Conservation (phyloP, 345 rosid species). For the Turritis glabra region DNA sequence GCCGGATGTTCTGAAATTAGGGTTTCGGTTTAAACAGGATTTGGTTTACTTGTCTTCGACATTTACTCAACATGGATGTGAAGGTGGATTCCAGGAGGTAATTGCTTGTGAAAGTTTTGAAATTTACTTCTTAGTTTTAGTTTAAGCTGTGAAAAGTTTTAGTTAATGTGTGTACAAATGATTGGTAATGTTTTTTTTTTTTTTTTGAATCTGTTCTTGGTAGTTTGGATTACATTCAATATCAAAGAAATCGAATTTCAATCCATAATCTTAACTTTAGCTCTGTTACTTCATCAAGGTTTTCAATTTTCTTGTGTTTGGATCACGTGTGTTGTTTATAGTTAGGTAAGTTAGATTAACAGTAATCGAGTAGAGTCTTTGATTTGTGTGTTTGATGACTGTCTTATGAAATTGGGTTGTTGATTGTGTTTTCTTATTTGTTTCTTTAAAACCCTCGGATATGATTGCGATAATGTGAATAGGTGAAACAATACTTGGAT, state of each 20-base stretch:
- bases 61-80: conserved; percentile 63
- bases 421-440: background rate
- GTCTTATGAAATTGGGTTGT: background rate
- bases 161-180: too few relatives aligned
- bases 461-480: conserved; percentile 35
- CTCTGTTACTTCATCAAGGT: background rate
- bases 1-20: conserved; percentile 76
- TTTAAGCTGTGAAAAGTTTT: background rate
- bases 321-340: background rate
- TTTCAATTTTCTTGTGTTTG: background rate
- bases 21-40: conserved; percentile 88
- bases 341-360: background rate
- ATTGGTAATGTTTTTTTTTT: background rate
- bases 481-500: conserved; percentile 91
- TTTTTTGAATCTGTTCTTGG: background rate
- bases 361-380: background rate
- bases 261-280: background rate
- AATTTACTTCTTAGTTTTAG: background rate
- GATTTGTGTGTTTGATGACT: background rate
- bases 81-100: conserved; percentile 69
- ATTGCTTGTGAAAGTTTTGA: background rate
- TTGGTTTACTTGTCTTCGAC: conserved; percentile 79
- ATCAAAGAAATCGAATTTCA: background rate
- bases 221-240: background rate
- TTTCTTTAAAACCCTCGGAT: background rate